Conservation (phyloP, 1,284 basidiomycete genomes). For the Marasmius oreades region DNA sequence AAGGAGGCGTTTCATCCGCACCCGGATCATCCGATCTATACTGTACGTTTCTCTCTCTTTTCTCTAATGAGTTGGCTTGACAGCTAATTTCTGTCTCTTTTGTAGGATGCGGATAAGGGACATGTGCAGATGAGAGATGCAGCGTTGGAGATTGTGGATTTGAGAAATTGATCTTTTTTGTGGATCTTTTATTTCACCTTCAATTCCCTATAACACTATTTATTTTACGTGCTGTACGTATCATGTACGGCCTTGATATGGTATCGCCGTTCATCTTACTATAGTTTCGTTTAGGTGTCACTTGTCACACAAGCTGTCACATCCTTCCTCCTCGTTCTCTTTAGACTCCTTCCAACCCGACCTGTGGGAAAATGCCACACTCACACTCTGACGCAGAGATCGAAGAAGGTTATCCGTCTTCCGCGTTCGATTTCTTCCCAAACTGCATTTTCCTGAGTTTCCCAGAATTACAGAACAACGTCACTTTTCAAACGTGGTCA, state of each 20-base stretch:
- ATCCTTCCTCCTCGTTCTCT: neutral
- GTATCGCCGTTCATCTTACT: too few relatives aligned
- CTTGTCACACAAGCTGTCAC: too few relatives aligned
- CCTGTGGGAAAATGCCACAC: too few relatives aligned
- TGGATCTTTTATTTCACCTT: neutral
- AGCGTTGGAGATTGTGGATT: slow-evolving; percentile 1
- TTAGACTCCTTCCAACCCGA: too few relatives aligned
- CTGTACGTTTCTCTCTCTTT: slow-evolving; percentile 41
- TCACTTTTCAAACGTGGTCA: slow-evolving; percentile 66
- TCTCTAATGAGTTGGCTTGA: neutral
- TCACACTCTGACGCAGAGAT: slow-evolving; percentile 31
- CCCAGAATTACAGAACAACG: slow-evolving; percentile 42
- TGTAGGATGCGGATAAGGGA: slow-evolving; percentile 1
- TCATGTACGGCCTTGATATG: too few relatives aligned
- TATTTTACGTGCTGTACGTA: too few relatives aligned
- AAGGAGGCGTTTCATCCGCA: slow-evolving; percentile 85
- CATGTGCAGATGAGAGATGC: slow-evolving; percentile 2
- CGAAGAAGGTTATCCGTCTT: slow-evolving; percentile 32
- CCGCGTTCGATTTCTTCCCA: neutral
- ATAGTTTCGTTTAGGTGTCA: too few relatives aligned
- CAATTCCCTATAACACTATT: too few relatives aligned
- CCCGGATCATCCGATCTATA: slow-evolving; percentile 76
- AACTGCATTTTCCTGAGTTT: neutral
- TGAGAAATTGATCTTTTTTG: slow-evolving; percentile 4
- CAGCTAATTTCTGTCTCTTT: neutral